Percentiles rank a stretch among this genome's conserved stretches.
Evolutionary conservation across 2,329 filamentous ascomycete genomes (phyloP).

Genomic region (Apiospora marii): DNA sequence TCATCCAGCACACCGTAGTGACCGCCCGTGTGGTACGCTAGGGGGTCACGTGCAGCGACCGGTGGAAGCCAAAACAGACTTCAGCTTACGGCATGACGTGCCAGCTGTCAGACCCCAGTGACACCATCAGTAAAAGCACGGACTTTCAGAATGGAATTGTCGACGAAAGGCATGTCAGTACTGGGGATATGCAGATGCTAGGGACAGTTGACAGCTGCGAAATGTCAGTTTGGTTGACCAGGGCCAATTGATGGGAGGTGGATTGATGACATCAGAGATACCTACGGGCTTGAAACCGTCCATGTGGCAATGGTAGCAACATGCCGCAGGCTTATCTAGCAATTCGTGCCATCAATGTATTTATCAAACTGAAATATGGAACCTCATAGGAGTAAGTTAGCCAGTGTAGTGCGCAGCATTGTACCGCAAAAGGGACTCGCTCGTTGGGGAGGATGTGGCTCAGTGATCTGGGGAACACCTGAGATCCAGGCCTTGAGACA

Average conservation of each 20-base stretch:
- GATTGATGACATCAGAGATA: too few species aligned
- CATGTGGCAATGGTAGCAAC: neutral
- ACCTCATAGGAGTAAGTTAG: too few species aligned
- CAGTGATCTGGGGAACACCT: neutral
- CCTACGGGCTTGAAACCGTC: neutral
- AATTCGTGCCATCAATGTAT: neutral
- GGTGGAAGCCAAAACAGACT: constrained; percentile 9
- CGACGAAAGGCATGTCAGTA: too few species aligned
- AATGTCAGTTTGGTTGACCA: neutral
- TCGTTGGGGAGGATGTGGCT: too few species aligned
- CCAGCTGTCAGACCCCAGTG: neutral
- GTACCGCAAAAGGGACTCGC: neutral
- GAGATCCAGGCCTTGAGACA: too few species aligned
- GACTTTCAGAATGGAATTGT: too few species aligned
- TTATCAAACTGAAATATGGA: neutral
- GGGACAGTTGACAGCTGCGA: neutral
- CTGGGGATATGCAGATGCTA: neutral
- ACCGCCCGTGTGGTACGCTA: neutral
- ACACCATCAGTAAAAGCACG: neutral
- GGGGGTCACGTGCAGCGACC: neutral
- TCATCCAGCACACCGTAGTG: neutral
- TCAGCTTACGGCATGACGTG: neutral
- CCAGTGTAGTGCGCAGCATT: neutral
- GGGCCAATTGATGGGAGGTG: too few species aligned
- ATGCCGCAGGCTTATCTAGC: neutral